Percentiles rank a stretch among this genome's conserved stretches.
Conservation (phyloP, 208 protist genomes). For the Phytomonas sp. region DNA sequence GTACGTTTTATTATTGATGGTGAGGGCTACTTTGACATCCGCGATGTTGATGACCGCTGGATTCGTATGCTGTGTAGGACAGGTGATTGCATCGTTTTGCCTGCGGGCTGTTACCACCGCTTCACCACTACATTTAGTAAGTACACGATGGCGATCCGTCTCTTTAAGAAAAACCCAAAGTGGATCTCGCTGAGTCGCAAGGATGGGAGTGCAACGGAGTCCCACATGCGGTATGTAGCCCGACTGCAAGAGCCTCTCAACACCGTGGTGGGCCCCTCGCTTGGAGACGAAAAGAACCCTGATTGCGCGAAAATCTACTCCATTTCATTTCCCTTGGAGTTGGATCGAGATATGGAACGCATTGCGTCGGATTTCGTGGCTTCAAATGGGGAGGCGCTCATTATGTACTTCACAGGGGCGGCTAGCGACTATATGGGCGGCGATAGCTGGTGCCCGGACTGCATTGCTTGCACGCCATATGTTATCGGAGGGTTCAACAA, state of each 20-base stretch:
- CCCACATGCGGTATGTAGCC: constrained; percentile 35
- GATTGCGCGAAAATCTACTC: constrained; percentile 17
- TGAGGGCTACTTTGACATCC: constrained; percentile 83
- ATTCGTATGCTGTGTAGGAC: constrained; percentile 45
- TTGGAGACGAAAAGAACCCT: constrained; percentile 6
- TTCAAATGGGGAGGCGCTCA: constrained; percentile 15
- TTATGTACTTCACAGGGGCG: constrained; percentile 52
- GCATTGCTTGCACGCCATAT: constrained; percentile 38
- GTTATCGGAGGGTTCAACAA: constrained; percentile 30
- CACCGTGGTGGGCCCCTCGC: constrained; percentile 18
- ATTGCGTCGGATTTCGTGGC: constrained; percentile 9
- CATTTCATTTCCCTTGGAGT: constrained; percentile 20
- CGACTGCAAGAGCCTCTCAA: constrained; percentile 13
- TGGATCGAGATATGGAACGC: constrained; percentile 25
- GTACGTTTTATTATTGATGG: constrained; percentile 69
- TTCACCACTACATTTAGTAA: constrained; percentile 57
- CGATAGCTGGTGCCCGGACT: constrained; percentile 74
- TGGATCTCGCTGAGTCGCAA: constrained; percentile 60
- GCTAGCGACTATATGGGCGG: constrained; percentile 31
- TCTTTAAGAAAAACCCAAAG: constrained; percentile 73
- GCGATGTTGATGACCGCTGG: constrained; percentile 58
- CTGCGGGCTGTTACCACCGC: constrained; percentile 83
- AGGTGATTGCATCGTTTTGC: constrained; percentile 63
- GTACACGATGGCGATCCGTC: constrained; percentile 55
- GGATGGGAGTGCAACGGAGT: constrained; percentile 20